A percentile compares a stretch with the other conserved stretches of the same genome.
Conservation (phyloP, 169 alveolate genomes). For the Eimeria praecox region DNA sequence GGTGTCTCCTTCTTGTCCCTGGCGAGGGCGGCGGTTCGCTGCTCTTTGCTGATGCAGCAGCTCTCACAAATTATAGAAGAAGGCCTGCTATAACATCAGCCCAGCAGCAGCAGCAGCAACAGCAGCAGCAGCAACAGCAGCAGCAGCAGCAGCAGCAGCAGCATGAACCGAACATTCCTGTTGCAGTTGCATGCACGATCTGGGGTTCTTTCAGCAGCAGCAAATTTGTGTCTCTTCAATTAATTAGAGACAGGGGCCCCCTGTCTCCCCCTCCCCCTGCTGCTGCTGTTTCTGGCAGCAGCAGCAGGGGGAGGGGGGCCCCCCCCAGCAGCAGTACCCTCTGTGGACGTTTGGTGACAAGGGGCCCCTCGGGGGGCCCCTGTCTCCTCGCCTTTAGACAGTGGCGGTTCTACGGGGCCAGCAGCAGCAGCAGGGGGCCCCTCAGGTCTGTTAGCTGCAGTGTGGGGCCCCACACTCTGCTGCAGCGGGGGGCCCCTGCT, state of each 20-base stretch:
- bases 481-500: too few species aligned
- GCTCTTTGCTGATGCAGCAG: constrained; percentile 2
- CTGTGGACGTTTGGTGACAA: neutral
- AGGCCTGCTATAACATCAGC: neutral
- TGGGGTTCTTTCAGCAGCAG: constrained; percentile 28
- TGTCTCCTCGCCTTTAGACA: neutral
- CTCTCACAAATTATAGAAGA: neutral
- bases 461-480: too few species aligned
- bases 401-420: neutral
- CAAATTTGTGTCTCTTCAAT: neutral
- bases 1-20: neutral
- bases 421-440: too few species aligned
- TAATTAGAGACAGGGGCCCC: neutral
- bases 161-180: neutral
- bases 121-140: constrained; percentile 8
- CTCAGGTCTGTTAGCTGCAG: too few species aligned
- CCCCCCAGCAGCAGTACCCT: neutral
- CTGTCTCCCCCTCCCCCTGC: neutral
- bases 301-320: neutral
- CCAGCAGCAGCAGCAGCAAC: constrained; percentile 10
- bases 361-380: constrained; percentile 35
- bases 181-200: neutral
- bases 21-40: constrained; percentile 7
- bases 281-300: neutral
- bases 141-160: constrained; percentile 41